A percentile compares a stretch with the other conserved stretches of the same genome.
phyloP scores from a whole-genome alignment of 768 basidiomycete species.

The Lentinula lateritia region DNA sequence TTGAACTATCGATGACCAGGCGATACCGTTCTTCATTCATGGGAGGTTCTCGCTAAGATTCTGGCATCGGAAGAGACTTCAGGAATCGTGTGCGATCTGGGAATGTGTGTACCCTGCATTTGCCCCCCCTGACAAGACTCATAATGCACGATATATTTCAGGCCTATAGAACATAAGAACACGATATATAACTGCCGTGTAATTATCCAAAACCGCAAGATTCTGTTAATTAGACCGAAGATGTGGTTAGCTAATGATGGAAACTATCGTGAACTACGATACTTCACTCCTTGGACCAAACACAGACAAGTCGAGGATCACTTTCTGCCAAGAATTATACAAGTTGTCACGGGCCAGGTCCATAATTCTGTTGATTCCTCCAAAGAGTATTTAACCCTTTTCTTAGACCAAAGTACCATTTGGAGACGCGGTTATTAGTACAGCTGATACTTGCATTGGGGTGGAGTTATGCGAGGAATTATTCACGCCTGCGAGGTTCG shows the following conservation, averaged over 20 bases:
- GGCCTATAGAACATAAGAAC: conserved; percentile 98
- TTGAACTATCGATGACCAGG: conserved; percentile 42
- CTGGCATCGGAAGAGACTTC: conserved; percentile 69
- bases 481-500: conserved; percentile 94
- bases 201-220: conserved; percentile 79
- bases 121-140: neutral
- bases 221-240: conserved; percentile 93
- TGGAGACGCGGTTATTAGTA: conserved; percentile 92
- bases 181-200: conserved; percentile 96
- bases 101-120: conserved; percentile 67
- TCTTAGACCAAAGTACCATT: conserved; percentile 83
- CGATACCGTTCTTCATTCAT: conserved; percentile 93
- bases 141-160: conserved; percentile 23
- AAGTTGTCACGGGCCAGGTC: conserved; percentile 69
- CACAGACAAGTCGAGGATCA: conserved; percentile 89
- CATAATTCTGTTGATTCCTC: neutral
- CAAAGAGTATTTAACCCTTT: neutral
- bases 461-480: conserved; percentile 97
- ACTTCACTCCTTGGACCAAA: conserved; percentile 95
- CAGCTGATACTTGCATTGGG: conserved; percentile 92
- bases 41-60: conserved; percentile 95
- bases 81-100: conserved; percentile 94
- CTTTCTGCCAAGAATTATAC: conserved; percentile 85
- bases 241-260: conserved; percentile 99
- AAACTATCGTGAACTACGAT: conserved; percentile 85